These are phyloP conservation scores for Irpex sp. DNA, from an alignment of 1,284 basidiomycete genomes.

Conservation along the genomic window DNA sequence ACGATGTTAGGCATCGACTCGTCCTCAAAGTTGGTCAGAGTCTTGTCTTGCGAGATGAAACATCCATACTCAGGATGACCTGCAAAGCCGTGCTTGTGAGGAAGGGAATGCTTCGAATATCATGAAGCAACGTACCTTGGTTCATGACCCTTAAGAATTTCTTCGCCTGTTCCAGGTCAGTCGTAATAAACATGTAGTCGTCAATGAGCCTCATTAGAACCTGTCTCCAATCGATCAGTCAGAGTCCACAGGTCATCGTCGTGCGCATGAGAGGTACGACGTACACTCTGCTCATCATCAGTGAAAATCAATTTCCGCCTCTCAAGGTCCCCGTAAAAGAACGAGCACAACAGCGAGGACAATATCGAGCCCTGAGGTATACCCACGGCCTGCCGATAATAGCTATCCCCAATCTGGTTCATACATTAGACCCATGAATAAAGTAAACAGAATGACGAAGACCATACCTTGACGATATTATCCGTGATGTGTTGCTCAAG, in stretches of 20 bases:
- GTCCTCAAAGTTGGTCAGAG: constrained; percentile 87
- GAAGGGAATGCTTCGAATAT: no score
- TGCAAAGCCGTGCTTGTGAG: no score
- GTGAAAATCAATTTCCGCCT: constrained; percentile 65
- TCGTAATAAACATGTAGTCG: constrained; percentile 93
- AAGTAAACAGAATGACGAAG: constrained; percentile 8
- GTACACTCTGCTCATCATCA: constrained; percentile 68
- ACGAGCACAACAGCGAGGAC: constrained; percentile 90
- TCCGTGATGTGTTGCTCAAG: constrained; percentile 91
- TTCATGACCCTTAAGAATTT: constrained; percentile 86
- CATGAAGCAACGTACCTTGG: constrained; percentile 57
- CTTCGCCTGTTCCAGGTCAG: constrained; percentile 68
- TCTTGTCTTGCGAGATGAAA: constrained; percentile 90
- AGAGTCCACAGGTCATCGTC: not conserved
- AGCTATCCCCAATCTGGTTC: constrained; percentile 75
- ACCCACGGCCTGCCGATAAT: constrained; percentile 90
- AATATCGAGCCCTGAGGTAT: constrained; percentile 97
- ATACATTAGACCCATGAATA: not conserved
- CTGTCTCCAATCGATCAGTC: constrained; percentile 46
- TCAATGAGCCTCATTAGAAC: constrained; percentile 89
- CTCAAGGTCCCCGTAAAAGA: constrained; percentile 96
- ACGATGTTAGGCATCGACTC: constrained; percentile 64
- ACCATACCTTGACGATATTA: constrained; percentile 87
- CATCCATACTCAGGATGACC: constrained; percentile 95
- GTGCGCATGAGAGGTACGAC: constrained; percentile 27